Conservation (phyloP, 768 basidiomycete species). For the Amanita rubescens region DNA sequence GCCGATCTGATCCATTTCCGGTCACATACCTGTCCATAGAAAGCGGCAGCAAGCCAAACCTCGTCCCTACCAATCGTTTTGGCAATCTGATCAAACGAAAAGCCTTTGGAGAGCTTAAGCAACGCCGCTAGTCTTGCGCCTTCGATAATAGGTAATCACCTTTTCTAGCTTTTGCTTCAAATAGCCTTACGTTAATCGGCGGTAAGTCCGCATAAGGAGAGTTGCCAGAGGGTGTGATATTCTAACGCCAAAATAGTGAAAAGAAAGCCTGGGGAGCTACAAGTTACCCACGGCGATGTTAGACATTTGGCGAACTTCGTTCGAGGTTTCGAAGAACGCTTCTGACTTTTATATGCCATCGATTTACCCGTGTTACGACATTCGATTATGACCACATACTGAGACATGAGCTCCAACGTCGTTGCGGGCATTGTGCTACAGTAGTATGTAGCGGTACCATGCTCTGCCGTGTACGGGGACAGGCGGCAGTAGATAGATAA, state of each 20-base stretch:
- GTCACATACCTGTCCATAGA: slow-evolving; percentile 66
- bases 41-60: slow-evolving; percentile 75
- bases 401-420: too few relatives aligned
- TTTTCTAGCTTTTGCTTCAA: slow-evolving; percentile 63
- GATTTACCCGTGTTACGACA: background rate
- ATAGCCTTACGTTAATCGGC: slow-evolving; percentile 38
- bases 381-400: too few relatives aligned
- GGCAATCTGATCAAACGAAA: slow-evolving; percentile 66
- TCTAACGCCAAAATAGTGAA: too few relatives aligned
- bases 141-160: slow-evolving; percentile 26
- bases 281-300: slow-evolving; percentile 22
- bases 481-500: too few relatives aligned
- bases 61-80: slow-evolving; percentile 64
- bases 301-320: too few relatives aligned
- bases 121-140: background rate
- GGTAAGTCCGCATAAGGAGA: slow-evolving; percentile 47
- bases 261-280: background rate
- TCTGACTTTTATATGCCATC: background rate
- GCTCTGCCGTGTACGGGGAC: too few relatives aligned
- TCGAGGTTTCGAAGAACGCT: background rate
- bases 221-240: too few relatives aligned
- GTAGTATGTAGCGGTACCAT: too few relatives aligned
- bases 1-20: background rate
- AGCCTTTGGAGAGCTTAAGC: slow-evolving; percentile 28
- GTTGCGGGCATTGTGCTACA: too few relatives aligned